Evolutionary conservation across 257 asterid genomes (phyloP).

Genomic region (Ocimum tenuiflorum): DNA sequence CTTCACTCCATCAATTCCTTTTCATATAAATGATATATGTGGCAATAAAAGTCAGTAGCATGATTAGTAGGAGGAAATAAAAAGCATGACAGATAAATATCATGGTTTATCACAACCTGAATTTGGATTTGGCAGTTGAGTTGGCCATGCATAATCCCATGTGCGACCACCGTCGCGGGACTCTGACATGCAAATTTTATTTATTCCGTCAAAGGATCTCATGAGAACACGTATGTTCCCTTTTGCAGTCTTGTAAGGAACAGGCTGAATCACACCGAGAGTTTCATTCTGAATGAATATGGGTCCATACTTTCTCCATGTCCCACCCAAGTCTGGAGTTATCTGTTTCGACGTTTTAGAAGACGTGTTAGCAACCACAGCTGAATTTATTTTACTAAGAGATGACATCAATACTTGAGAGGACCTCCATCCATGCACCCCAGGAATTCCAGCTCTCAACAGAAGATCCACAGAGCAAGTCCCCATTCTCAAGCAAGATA

Average conservation of each 20-base stretch:
- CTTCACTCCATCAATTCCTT: slow-evolving; percentile 93
- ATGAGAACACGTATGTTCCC: slow-evolving; percentile 69
- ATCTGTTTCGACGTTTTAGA: slow-evolving; percentile 38
- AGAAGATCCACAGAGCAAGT: slow-evolving; percentile 93
- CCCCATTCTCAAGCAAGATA: slow-evolving; percentile 70
- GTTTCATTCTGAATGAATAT: slow-evolving; percentile 48
- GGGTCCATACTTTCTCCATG: slow-evolving; percentile 91
- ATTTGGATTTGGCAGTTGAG: slow-evolving; percentile 81
- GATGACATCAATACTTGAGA: background rate
- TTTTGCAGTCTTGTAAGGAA: slow-evolving; percentile 69
- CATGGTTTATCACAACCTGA: slow-evolving; percentile 46
- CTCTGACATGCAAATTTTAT: slow-evolving; percentile 75
- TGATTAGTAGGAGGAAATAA: background rate
- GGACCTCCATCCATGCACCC: slow-evolving; percentile 99
- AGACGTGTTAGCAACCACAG: background rate
- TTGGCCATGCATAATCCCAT: slow-evolving; percentile 79
- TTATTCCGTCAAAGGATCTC: slow-evolving; percentile 61
- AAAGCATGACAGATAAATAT: background rate
- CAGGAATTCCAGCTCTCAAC: slow-evolving; percentile 98
- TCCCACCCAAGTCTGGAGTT: slow-evolving; percentile 63
- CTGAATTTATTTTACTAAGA: background rate
- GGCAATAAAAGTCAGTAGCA: background rate
- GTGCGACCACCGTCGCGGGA: slow-evolving; percentile 76
- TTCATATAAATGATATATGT: too few species aligned
- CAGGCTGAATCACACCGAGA: slow-evolving; percentile 91